Evolutionary conservation across 208 protist genomes (phyloP).

Genomic region (Acanthamoeba rhysodes): DNA sequence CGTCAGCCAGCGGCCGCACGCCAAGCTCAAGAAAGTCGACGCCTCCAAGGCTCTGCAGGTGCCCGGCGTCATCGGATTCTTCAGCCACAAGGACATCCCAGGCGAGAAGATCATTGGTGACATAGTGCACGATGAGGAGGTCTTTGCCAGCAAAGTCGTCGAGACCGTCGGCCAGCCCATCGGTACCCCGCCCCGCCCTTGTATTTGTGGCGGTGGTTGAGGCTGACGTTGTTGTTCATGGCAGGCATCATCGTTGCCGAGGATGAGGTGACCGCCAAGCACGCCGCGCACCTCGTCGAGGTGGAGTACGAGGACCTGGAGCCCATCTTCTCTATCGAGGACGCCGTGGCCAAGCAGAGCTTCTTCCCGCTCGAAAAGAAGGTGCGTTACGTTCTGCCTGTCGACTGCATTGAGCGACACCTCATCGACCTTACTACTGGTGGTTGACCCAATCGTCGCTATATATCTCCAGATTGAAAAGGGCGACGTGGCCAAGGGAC

Average conservation of each 20-base stretch:
- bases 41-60: constrained; percentile 73
- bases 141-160: constrained; percentile 87
- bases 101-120: constrained; percentile 83
- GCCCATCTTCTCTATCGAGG: constrained; percentile 85
- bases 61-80: constrained; percentile 84
- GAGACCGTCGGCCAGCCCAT: constrained; percentile 88
- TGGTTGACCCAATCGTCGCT: not conserved
- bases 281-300: constrained; percentile 79
- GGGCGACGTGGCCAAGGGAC: constrained; percentile 87
- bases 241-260: constrained; percentile 77
- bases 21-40: constrained; percentile 86
- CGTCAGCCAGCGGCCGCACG: constrained; percentile 78
- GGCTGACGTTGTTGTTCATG: not conserved
- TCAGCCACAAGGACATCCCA: constrained; percentile 84
- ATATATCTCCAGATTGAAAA: constrained; percentile 71
- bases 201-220: not conserved
- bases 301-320: constrained; percentile 76
- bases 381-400: not conserved
- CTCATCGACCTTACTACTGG: too few species aligned
- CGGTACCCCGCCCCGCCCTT: constrained; percentile 82
- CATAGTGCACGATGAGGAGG: constrained; percentile 89
- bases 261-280: constrained; percentile 76
- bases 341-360: constrained; percentile 80
- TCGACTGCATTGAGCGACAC: not conserved
- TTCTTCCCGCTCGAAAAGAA: constrained; percentile 56